These are phyloP conservation scores for Vanilla planifolia DNA, from an alignment of 106 monocot species.

Conservation along the genomic window DNA sequence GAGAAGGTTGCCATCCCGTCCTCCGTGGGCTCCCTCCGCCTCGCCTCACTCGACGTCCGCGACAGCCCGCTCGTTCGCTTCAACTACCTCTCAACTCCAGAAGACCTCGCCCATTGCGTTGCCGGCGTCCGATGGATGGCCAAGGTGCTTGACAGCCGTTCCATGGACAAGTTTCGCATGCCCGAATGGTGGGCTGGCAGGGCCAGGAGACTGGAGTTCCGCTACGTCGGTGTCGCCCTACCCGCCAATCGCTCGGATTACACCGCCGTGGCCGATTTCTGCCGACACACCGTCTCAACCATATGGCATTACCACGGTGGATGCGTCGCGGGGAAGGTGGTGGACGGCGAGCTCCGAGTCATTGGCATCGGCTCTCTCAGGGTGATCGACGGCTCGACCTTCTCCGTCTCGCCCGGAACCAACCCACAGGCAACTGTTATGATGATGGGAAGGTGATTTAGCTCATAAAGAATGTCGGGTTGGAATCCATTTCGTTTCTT, in stretches of 20 bases:
- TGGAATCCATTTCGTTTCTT: background rate
- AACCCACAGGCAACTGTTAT: slow-evolving; percentile 91
- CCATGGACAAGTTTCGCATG: slow-evolving; percentile 63
- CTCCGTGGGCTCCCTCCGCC: slow-evolving; percentile 63
- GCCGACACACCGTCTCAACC: slow-evolving; percentile 59
- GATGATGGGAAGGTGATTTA: slow-evolving; percentile 82
- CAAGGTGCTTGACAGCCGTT: slow-evolving; percentile 33
- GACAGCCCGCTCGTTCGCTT: slow-evolving; percentile 71
- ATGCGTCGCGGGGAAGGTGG: slow-evolving; percentile 71
- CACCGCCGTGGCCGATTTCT: slow-evolving; percentile 53
- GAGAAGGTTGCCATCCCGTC: slow-evolving; percentile 71
- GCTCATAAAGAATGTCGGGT: background rate
- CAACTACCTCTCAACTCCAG: slow-evolving; percentile 71
- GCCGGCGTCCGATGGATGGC: slow-evolving; percentile 44
- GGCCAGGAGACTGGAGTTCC: slow-evolving; percentile 36
- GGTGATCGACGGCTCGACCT: slow-evolving; percentile 74
- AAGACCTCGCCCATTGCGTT: slow-evolving; percentile 64
- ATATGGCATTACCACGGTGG: slow-evolving; percentile 96
- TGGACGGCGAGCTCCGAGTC: slow-evolving; percentile 59
- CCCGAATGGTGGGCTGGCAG: slow-evolving; percentile 17
- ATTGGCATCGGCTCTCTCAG: slow-evolving; percentile 39
- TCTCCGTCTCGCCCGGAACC: slow-evolving; percentile 73
- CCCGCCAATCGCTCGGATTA: slow-evolving; percentile 46
- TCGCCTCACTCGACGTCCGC: slow-evolving; percentile 45
- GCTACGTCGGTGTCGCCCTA: slow-evolving; percentile 46